Conservation (phyloP, 495 filamentous ascomycete genomes). For the Penicillium dipodomyicola region DNA sequence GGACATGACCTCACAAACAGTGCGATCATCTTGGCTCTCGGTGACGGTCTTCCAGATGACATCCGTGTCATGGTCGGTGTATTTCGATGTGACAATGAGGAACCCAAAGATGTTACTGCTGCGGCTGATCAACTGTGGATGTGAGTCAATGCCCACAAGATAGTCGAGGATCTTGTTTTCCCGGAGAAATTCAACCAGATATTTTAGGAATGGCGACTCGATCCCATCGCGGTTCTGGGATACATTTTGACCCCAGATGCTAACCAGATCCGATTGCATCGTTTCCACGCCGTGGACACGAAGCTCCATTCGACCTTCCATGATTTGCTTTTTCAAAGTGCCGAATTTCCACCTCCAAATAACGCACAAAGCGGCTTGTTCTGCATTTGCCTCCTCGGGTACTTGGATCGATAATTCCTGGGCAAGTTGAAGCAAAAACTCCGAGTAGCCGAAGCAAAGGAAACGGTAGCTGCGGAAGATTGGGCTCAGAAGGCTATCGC, state of each 20-base stretch:
- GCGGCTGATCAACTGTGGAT: slow-evolving; percentile 80
- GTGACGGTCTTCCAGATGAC: slow-evolving; percentile 81
- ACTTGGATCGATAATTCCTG: slow-evolving; percentile 41
- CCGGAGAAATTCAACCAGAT: slow-evolving; percentile 64
- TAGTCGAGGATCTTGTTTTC: slow-evolving; percentile 72
- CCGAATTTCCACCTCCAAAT: slow-evolving; percentile 67
- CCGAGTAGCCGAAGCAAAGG: slow-evolving; percentile 22
- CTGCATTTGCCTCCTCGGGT: slow-evolving; percentile 26
- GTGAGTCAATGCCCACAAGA: slow-evolving; percentile 85
- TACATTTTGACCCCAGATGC: slow-evolving; percentile 55
- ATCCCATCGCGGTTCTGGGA: slow-evolving; percentile 35
- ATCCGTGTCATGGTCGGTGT: slow-evolving; percentile 70
- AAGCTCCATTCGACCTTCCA: slow-evolving; percentile 85
- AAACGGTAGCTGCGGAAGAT: slow-evolving; percentile 28
- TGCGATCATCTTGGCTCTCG: slow-evolving; percentile 78
- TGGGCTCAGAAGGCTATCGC: slow-evolving; percentile 29
- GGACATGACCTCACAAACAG: slow-evolving; percentile 70
- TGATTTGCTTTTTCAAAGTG: slow-evolving; percentile 66
- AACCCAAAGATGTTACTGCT: slow-evolving; percentile 85
- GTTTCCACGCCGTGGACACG: slow-evolving; percentile 67
- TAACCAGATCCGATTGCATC: slow-evolving; percentile 71
- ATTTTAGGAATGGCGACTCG: slow-evolving; percentile 56
- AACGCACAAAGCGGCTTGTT: slow-evolving; percentile 45
- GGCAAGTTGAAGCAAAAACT: slow-evolving; percentile 34
- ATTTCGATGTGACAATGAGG: slow-evolving; percentile 75